phyloP scores from a whole-genome alignment of 176 grass and related monocot species.

The Oryza brachyantha region DNA sequence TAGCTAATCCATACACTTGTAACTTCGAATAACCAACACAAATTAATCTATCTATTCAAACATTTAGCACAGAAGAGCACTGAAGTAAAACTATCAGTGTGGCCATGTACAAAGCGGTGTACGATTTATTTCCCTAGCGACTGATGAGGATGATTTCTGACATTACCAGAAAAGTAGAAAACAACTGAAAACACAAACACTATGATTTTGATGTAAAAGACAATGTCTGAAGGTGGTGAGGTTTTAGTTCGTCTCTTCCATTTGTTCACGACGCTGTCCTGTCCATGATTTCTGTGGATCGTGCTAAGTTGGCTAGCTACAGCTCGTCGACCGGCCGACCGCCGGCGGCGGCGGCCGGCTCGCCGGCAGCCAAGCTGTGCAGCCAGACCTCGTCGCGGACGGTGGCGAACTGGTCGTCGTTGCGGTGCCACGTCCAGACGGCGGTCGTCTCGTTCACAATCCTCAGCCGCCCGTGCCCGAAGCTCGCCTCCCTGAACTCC shows the following conservation, averaged over 20 bases:
- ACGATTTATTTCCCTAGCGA: too few relatives aligned
- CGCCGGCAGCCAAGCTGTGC: constrained; percentile 28
- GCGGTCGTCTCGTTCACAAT: constrained; percentile 53
- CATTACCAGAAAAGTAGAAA: too few relatives aligned
- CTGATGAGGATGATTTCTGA: too few relatives aligned
- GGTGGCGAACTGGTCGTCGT: constrained; percentile 47
- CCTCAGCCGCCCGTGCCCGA: constrained; percentile 62
- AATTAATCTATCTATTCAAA: too few relatives aligned
- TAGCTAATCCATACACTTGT: too few relatives aligned
- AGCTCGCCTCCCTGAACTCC: constrained; percentile 73
- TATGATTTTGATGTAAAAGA: not conserved
- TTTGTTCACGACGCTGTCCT: not conserved
- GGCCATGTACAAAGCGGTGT: too few relatives aligned
- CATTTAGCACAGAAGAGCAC: too few relatives aligned
- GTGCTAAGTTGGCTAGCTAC: constrained; percentile 28
- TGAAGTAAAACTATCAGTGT: too few relatives aligned
- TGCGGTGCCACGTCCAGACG: constrained; percentile 83
- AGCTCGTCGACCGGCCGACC: constrained; percentile 26
- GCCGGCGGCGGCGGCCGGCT: not conserved
- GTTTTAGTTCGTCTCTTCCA: not conserved
- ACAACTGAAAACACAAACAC: too few relatives aligned
- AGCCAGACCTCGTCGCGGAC: constrained; percentile 72
- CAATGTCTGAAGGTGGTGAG: not conserved
- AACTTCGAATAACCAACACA: too few relatives aligned
- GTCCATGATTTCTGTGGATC: too few relatives aligned